Evolutionary conservation across 176 grass and related monocot genomes (phyloP), one percentile per base, ranked within the genome.

Genomic region (Miscanthus lutarioriparius): DNA sequence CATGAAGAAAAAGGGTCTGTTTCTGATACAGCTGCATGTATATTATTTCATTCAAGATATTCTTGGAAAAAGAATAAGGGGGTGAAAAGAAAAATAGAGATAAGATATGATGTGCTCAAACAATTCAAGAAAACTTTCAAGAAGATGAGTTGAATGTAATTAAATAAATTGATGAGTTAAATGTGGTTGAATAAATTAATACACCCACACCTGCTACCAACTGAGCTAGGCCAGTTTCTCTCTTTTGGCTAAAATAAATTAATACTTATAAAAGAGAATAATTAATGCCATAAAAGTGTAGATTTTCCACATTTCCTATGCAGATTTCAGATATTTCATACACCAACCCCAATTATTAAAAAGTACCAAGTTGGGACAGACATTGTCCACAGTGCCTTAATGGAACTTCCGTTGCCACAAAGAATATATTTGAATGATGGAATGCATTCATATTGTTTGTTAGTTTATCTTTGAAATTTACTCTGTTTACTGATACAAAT

Each of bases 61-160:
- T 49, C 43, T 16, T 49, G 0, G 28, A 32, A 33, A 51, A 16
- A 75, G 32, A 75, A 27, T 2, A 45, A 74, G 15, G 27, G 16
- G 22, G n/a, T 10, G 32, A 7, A 61, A 47, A 47, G 4, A 7
- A 37, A n/a, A 10, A 48, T 7, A 22, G 9, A 11, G 48, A 65
- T 53, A 4, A 82, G 32, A 72, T 51, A 35, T 36, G 23, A 16
- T 48, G 12, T 27, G 71, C 11, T 47, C n/a, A 66, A 49, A 75
- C 1, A 7, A 67, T 66, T 53, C 9, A 76, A 73, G 65, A 32
- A 64, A 83, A 71, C n/a, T 13, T 63, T 85, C 10, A 53, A 9
- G 16, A 45, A 44, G 32, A 49, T 74, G 47, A 59, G 27, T 74
- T 80, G 69, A 27, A 90, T 72, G 41, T 35, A 40, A 38, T 75